These are phyloP conservation scores for Chlorella sp. DNA, from an alignment of 139 green algal genomes.

Conservation along the genomic window DNA sequence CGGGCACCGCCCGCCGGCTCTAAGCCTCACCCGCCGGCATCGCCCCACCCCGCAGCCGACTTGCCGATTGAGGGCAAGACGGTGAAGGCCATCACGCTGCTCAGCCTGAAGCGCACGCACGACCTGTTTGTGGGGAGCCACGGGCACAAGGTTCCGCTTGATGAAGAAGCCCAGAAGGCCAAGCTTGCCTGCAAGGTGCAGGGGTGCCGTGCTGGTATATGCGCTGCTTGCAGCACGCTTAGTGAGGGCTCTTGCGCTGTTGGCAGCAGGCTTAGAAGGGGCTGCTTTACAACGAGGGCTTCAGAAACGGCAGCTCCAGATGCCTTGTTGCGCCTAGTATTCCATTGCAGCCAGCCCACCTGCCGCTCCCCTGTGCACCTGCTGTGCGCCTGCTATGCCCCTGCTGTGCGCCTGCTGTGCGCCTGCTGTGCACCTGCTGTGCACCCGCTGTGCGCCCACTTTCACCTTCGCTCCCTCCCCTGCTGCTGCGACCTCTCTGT, in stretches of 20 bases:
- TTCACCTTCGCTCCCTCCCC: neutral
- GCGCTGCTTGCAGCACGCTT: no score
- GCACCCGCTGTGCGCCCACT: neutral
- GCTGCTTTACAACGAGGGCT: neutral
- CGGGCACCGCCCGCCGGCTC: no score
- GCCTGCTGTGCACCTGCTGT: no score
- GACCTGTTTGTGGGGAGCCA: constrained; percentile 87
- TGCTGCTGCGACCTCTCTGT: neutral
- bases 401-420: no score
- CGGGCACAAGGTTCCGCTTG: constrained; percentile 58
- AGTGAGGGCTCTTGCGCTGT: no score
- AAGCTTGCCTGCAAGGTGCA: constrained; percentile 79
- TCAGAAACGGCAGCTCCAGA: neutral
- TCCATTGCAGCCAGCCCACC: no score
- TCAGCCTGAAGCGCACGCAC: constrained; percentile 84
- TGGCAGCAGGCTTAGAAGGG: neutral
- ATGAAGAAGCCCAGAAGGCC: constrained; percentile 72
- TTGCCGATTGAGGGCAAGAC: constrained; percentile 61
- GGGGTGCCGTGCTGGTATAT: neutral
- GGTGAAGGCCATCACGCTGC: constrained; percentile 77
- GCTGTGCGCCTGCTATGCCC: no score
- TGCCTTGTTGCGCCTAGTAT: no score
- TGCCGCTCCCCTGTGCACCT: no score
- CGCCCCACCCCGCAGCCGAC: neutral
- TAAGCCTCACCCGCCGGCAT: no score